Evolutionary conservation across 2,329 filamentous ascomycete genomes (phyloP), one percentile per base, ranked within the genome.

Genomic region (Claviceps sorghi): DNA sequence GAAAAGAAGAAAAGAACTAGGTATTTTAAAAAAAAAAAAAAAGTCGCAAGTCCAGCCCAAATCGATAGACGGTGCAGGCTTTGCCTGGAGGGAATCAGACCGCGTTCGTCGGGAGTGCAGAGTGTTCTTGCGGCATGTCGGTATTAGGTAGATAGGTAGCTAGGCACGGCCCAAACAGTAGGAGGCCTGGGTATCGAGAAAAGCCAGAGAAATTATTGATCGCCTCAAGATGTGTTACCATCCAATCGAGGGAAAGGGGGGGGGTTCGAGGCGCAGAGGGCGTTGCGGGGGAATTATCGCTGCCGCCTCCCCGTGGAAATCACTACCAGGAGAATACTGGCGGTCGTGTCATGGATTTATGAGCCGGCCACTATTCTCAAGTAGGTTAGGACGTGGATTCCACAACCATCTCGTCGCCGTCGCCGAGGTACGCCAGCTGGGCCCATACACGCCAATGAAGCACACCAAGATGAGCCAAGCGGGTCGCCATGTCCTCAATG

Each of bases 371-470:
- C n/a, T 36, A 36, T 10, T 15, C 34, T 11, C 41, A 17, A 6
- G 7, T 17, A 8, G 2, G 19, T 45, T n/a, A 45, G 21, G n/a
- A 15, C 30, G 21, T 41, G 30, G 38, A 48, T 15, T 70, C 67
- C 51, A 67, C 54, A 30, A 59, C 55, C 61, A 67, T 65, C 48
- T 64, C 65, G 50, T 71, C 67, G 32, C 60, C 54, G 30, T 72
- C 73, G 29, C 66, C 67, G 15, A 69, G 58, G 63, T 95, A 95
- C 13, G 85, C 80, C 51, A 95, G 72, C 2, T 80, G 79, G 1
- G 79, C 78, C 88, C 90, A 97, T 3, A 95, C 84, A 48, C 87
- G 79, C 89, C 90, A 96, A 67, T 96, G 89, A 26, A 97, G 70
- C 6, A 93, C 76, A 15, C 86, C 82, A 45, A 96, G 80, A 62